Evolutionary conservation across 441 rosid genomes (phyloP).

Genomic region (Croton laevigatus): DNA sequence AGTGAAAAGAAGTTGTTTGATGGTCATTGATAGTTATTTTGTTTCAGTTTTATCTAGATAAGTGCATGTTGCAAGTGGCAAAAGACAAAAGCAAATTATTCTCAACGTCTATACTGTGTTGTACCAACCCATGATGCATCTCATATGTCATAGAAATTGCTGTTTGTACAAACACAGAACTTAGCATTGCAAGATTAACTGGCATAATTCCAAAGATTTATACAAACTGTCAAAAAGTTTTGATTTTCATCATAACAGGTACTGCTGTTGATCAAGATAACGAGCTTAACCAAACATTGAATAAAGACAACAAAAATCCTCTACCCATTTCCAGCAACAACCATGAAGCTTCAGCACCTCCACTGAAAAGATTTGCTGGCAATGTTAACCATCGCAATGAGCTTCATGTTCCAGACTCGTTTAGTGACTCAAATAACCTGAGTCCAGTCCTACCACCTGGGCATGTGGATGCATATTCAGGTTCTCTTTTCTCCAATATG

Average conservation of each 20-base stretch:
- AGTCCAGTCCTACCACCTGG: slow-evolving; percentile 21
- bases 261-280: slow-evolving; percentile 19
- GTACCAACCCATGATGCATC: not conserved
- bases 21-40: not conserved
- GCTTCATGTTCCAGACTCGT: slow-evolving; percentile 21
- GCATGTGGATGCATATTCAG: slow-evolving; percentile 21
- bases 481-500: slow-evolving; percentile 23
- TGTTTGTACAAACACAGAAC: not conserved
- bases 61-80: not conserved
- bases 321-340: slow-evolving; percentile 28
- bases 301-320: slow-evolving; percentile 25
- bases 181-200: not conserved
- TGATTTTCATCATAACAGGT: slow-evolving; percentile 23
- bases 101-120: not conserved
- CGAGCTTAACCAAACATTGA: slow-evolving; percentile 20
- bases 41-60: not conserved
- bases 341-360: slow-evolving; percentile 23
- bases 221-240: slow-evolving; percentile 5
- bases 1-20: not conserved
- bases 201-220: slow-evolving; percentile 5
- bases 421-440: slow-evolving; percentile 19
- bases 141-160: not conserved
- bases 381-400: slow-evolving; percentile 23
- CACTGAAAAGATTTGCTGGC: slow-evolving; percentile 16
- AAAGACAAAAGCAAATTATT: not conserved